A percentile compares a stretch with the other conserved stretches of the same genome.
phyloP scores from a whole-genome alignment of 352 stramenopile species.

The Globisporangium sylvaticum region DNA sequence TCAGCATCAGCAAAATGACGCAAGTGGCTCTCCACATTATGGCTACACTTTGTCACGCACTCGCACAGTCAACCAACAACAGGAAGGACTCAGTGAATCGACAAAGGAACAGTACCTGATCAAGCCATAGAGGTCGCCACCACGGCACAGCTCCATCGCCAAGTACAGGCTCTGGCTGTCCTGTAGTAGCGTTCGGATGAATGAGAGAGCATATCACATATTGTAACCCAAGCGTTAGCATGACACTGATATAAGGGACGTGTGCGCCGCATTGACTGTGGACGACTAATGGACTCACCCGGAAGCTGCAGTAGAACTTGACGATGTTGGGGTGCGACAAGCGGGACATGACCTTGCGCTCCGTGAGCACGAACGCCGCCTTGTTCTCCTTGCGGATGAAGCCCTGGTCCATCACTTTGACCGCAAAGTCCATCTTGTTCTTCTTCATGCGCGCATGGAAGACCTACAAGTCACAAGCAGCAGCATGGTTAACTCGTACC shows the following conservation, averaged over 20 bases:
- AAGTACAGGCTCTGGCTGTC: slow-evolving; percentile 87
- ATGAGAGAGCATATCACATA: slow-evolving; percentile 6
- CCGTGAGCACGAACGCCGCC: slow-evolving; percentile 88
- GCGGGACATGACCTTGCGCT: slow-evolving; percentile 87
- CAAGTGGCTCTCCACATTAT: background rate
- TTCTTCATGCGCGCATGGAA: slow-evolving; percentile 87
- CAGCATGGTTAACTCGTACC: background rate
- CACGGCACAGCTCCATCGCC: slow-evolving; percentile 83
- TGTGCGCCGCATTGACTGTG: background rate
- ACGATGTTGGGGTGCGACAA: slow-evolving; percentile 87
- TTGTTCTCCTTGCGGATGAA: slow-evolving; percentile 92
- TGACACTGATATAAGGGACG: background rate
- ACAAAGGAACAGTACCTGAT: slow-evolving; percentile 44
- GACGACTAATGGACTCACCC: slow-evolving; percentile 28
- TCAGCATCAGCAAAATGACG: slow-evolving; percentile 3
- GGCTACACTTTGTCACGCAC: slow-evolving; percentile 7
- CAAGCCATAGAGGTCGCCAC: slow-evolving; percentile 74
- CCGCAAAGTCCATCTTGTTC: slow-evolving; percentile 72
- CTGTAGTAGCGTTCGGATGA: slow-evolving; percentile 28
- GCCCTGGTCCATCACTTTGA: slow-evolving; percentile 91
- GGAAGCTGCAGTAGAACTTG: slow-evolving; percentile 88
- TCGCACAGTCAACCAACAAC: background rate
- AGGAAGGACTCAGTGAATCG: background rate
- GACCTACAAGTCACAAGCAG: slow-evolving; percentile 36
- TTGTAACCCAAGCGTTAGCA: slow-evolving; percentile 1